Percentiles rank a stretch among this genome's conserved stretches.
phyloP scores from a whole-genome alignment of 73 alveolate genomes.

The Symbiodinium natans region DNA sequence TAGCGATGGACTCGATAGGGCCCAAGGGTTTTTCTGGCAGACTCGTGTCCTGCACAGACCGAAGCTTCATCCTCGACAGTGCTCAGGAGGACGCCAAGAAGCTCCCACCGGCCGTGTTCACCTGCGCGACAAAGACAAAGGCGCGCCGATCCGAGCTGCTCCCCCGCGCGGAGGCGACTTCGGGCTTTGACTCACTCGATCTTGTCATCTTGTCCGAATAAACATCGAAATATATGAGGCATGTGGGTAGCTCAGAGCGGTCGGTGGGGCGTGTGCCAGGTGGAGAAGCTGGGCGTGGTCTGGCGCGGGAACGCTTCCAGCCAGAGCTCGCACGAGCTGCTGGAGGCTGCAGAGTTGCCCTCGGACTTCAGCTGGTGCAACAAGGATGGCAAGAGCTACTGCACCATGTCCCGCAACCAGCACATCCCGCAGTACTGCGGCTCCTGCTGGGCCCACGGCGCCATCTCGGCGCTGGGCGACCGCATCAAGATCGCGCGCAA shows the following conservation, averaged over 20 bases:
- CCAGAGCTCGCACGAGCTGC: conserved; percentile 17
- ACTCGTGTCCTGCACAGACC: no score
- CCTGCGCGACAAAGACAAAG: conserved; percentile 11
- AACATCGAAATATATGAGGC: background rate
- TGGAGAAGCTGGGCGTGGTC: background rate
- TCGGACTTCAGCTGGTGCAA: conserved; percentile 21
- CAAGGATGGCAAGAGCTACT: conserved; percentile 96
- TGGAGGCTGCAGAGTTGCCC: background rate
- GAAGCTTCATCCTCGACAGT: background rate
- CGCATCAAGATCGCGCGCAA: conserved; percentile 97
- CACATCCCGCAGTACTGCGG: conserved; percentile 98
- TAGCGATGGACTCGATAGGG: no score
- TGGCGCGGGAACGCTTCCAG: conserved; percentile 29
- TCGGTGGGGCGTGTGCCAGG: background rate
- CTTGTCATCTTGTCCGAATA: background rate
- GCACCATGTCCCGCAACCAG: conserved; percentile 96
- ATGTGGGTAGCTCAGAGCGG: background rate
- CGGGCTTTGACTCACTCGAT: background rate
- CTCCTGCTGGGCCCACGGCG: conserved; percentile 98
- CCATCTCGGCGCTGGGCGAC: conserved; percentile 97
- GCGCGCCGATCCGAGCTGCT: background rate
- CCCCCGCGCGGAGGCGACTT: background rate
- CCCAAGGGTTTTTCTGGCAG: no score
- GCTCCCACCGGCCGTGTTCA: conserved; percentile 91
- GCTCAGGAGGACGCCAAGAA: conserved; percentile 40